Conservation (phyloP, 805 yeast species). For the Schwanniomyces vanrijiae region DNA sequence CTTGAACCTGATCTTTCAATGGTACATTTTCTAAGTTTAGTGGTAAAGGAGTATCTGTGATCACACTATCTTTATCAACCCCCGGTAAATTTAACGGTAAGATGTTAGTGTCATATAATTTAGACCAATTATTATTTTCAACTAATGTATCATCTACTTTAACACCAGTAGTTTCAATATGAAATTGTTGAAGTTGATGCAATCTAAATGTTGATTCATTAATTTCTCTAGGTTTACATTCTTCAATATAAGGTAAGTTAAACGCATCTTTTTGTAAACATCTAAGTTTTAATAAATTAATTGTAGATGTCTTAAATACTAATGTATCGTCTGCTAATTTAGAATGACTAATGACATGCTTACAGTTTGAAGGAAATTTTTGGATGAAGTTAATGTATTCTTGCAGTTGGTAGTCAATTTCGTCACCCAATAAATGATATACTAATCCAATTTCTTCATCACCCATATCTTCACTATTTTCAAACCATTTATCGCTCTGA, state of each 20-base stretch:
- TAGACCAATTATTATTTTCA: constrained; percentile 24
- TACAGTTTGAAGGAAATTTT: constrained; percentile 49
- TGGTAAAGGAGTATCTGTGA: constrained; percentile 19
- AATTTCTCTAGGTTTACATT: constrained; percentile 13
- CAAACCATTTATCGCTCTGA: constrained; percentile 29
- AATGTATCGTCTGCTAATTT: constrained; percentile 60
- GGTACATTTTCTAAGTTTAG: constrained; percentile 13
- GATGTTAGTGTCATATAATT: constrained; percentile 31
- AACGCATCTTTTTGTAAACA: constrained; percentile 45
- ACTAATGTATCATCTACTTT: constrained; percentile 17
- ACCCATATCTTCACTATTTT: constrained; percentile 24
- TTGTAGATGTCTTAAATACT: constrained; percentile 56
- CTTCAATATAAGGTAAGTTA: constrained; percentile 38
- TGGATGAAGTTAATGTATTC: constrained; percentile 51
- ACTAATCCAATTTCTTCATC: constrained; percentile 50
- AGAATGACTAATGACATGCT: constrained; percentile 76
- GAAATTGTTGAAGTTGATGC: constrained; percentile 31
- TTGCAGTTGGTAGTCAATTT: constrained; percentile 44
- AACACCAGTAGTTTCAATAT: constrained; percentile 23
- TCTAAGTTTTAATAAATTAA: constrained; percentile 56
- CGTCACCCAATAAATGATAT: constrained; percentile 76
- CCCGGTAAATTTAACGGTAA: constrained; percentile 15
- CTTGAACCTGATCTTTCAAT: constrained; percentile 57
- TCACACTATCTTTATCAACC: constrained; percentile 12
- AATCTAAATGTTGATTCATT: constrained; percentile 16